Base-by-base conservation (phyloP, 139 green algal species). In the Chlamydomonas schloesseri region DNA sequence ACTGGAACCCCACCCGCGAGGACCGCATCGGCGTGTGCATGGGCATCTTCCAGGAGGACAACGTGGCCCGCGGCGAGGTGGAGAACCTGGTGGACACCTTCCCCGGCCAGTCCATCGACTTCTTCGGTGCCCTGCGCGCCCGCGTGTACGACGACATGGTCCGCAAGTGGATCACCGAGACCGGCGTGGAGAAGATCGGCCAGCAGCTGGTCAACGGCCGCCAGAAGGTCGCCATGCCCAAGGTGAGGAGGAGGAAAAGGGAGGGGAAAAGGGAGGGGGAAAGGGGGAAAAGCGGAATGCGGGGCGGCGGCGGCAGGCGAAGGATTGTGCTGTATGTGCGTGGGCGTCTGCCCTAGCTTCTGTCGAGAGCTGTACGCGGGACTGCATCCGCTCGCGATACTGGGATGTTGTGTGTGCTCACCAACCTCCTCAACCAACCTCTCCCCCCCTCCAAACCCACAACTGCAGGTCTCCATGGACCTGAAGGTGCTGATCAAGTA, bases 101-200 rank as follows among this genome's bases (percentile, higher is more conserved):
- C 98, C 97, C 98, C 36, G 96, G 96, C 78, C 98, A 99, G 96
- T 99, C 98, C 36, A 99, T 99, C 84, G 98, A 99, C 77, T 99
- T 99, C 95, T 99, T 99, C 91, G 98, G 98, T 36, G 97, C 97
- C 24, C 94, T 99, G 68, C 93, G 97, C 50, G 93, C 97, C 23
- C 95, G 96, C 55, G 94, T 99, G n/a, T 99, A 99, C 80, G 97
- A 99, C 83, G 95, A 98, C 91, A 94, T 96, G 90, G 94, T 98
- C 15, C 91, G 95, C 72, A 91, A 96, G 26, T 99, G 96, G 74
- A 94, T 99, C 70, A 57, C 47, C 13, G 72, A 93, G 72, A 90
- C 96, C 6, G 98, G 97, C 82, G 67, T 98, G 29, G 96, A 99
- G 89, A 96, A 97, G 91, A 92, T 99, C 29, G 94, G 95, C 91